These are phyloP conservation scores for Calocybe indica DNA, from an alignment of 768 basidiomycete species.

Conservation along the genomic window DNA sequence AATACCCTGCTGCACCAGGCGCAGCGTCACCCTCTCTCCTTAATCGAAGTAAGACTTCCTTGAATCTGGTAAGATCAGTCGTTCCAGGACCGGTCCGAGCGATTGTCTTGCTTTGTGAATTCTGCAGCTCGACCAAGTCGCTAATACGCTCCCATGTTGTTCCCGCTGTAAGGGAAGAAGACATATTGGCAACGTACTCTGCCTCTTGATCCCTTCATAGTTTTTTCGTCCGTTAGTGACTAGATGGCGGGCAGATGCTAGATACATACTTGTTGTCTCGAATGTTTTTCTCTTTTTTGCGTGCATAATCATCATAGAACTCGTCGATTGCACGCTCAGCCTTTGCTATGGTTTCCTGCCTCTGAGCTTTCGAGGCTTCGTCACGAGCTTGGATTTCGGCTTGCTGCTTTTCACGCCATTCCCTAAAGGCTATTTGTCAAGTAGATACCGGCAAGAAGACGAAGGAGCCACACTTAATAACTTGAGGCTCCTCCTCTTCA, in stretches of 20 bases:
- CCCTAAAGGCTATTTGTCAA: conserved; percentile 30
- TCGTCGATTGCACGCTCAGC: conserved; percentile 86
- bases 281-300: conserved; percentile 86
- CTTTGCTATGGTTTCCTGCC: conserved; percentile 76
- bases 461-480: conserved; percentile 60
- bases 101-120: conserved; percentile 96
- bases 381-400: conserved; percentile 82
- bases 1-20: conserved; percentile 93
- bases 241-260: conserved; percentile 2
- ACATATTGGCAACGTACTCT: conserved; percentile 67
- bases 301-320: conserved; percentile 84
- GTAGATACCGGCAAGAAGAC: not conserved
- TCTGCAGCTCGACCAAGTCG: conserved; percentile 79
- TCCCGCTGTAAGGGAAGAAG: conserved; percentile 74
- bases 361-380: conserved; percentile 67
- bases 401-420: conserved; percentile 85
- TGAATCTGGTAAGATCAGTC: conserved; percentile 85
- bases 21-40: conserved; percentile 88
- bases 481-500: conserved; percentile 79
- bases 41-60: conserved; percentile 86
- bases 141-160: conserved; percentile 97
- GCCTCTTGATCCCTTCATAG: conserved; percentile 75
- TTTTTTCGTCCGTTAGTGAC: not conserved
- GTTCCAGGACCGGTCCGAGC: conserved; percentile 83
- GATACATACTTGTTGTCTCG: conserved; percentile 85